Conservation (phyloP, 2,329 filamentous ascomycete species). For the Juglanconis juglandina region DNA sequence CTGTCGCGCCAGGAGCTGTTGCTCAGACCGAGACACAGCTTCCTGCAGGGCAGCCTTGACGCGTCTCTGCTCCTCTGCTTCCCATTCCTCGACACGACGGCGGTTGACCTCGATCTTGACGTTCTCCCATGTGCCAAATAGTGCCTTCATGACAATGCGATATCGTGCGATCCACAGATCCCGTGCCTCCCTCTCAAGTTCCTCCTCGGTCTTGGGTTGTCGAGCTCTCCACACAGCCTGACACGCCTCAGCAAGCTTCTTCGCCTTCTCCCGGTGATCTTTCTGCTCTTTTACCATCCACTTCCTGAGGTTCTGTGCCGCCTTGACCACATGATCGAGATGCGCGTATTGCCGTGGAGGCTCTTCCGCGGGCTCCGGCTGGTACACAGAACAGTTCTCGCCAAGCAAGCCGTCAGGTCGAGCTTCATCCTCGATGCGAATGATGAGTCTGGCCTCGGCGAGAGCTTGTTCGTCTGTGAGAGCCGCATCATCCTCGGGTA, state of each 20-base stretch:
- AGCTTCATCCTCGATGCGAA: conserved; percentile 68
- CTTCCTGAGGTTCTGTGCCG: conserved; percentile 75
- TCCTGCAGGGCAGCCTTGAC: conserved; percentile 68
- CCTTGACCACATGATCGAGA: conserved; percentile 77
- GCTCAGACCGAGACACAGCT: conserved; percentile 68
- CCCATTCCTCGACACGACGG: conserved; percentile 58
- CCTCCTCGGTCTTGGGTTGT: conserved; percentile 73
- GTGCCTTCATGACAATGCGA: conserved; percentile 61
- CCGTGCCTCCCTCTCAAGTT: conserved; percentile 75
- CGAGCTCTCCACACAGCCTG: conserved; percentile 70
- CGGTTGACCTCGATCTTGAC: conserved; percentile 60
- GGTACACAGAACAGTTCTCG: conserved; percentile 65
- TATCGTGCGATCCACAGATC: conserved; percentile 67
- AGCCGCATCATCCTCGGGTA: conserved; percentile 51
- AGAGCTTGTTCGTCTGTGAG: conserved; percentile 61
- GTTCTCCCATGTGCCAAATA: conserved; percentile 62
- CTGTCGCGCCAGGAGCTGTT: conserved; percentile 62
- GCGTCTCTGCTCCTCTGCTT: conserved; percentile 61
- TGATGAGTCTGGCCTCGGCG: conserved; percentile 66
- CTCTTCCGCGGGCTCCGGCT: conserved; percentile 69
- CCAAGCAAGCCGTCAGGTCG: conserved; percentile 74
- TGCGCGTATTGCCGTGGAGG: conserved; percentile 80
- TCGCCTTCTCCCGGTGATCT: conserved; percentile 73
- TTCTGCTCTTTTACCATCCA: conserved; percentile 77
- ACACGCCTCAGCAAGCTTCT: conserved; percentile 74